Percentiles rank a stretch among this genome's conserved stretches.
phyloP scores from a whole-genome alignment of 495 filamentous ascomycete species.

The Podospora appendiculata region DNA sequence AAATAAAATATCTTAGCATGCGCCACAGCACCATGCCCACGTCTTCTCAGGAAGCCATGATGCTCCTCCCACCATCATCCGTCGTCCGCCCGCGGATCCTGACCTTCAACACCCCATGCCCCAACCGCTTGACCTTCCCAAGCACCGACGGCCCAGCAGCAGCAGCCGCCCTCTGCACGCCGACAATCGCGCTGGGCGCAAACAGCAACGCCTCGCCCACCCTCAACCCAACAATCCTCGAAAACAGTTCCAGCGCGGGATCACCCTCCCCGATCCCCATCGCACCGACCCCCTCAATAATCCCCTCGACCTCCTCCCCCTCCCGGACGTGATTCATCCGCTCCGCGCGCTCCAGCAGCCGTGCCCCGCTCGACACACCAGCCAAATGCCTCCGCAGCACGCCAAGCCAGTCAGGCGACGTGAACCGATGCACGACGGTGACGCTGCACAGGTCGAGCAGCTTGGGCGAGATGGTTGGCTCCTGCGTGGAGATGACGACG shows the following conservation, averaged over 20 bases:
- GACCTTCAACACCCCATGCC: constrained; percentile 41
- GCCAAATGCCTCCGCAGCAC: constrained; percentile 58
- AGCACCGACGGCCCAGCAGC: background rate
- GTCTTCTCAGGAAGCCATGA: constrained; percentile 30
- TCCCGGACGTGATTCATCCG: background rate
- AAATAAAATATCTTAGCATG: background rate
- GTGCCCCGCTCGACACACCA: constrained; percentile 24
- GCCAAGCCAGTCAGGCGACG: constrained; percentile 59
- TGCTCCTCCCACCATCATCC: constrained; percentile 49
- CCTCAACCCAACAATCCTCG: constrained; percentile 48
- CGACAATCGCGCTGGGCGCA: constrained; percentile 50
- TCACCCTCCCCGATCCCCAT: constrained; percentile 17
- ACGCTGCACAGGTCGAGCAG: constrained; percentile 66
- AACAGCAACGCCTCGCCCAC: constrained; percentile 63
- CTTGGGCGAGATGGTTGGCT: constrained; percentile 63
- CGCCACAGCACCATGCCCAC: background rate
- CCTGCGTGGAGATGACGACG: constrained; percentile 69
- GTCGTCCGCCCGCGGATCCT: constrained; percentile 46
- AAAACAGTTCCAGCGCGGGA: constrained; percentile 37
- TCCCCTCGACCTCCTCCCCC: constrained; percentile 2
- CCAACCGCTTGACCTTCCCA: constrained; percentile 28
- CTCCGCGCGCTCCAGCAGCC: constrained; percentile 13
- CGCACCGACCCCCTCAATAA: background rate
- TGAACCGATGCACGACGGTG: constrained; percentile 70
- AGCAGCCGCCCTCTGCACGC: constrained; percentile 17